phyloP scores from a whole-genome alignment of 2,329 filamentous ascomycete genomes.

The Aspergillus pseudoviridinutans region DNA sequence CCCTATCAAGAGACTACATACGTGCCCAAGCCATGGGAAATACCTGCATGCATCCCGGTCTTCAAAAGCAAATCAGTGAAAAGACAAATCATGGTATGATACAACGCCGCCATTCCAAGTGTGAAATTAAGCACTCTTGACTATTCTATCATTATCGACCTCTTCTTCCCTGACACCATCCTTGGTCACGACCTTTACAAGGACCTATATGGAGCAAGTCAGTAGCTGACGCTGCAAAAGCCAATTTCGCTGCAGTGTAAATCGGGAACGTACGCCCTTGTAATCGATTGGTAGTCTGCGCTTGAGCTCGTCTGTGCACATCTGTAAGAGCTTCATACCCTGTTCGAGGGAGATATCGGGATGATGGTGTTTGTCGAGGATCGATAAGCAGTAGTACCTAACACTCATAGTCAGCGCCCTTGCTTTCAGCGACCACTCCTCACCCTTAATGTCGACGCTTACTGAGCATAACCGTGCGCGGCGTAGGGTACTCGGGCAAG shows the following conservation, averaged over 20 bases:
- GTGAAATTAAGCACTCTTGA: slow-evolving; percentile 43
- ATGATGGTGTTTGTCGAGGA: slow-evolving; percentile 97
- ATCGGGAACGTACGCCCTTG: slow-evolving; percentile 69
- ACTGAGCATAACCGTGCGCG: slow-evolving; percentile 97
- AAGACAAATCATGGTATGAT: slow-evolving; percentile 29
- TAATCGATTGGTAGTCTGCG: slow-evolving; percentile 96
- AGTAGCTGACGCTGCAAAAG: slow-evolving; percentile 5
- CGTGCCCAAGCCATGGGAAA: slow-evolving; percentile 15
- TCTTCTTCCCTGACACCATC: slow-evolving; percentile 83
- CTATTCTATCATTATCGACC: slow-evolving; percentile 72
- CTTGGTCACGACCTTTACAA: slow-evolving; percentile 90
- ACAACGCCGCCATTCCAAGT: slow-evolving; percentile 26
- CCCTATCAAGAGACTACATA: slow-evolving; percentile 16
- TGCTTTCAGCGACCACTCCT: neutral
- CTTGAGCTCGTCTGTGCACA: slow-evolving; percentile 98
- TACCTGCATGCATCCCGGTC: slow-evolving; percentile 22
- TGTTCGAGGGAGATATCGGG: slow-evolving; percentile 86
- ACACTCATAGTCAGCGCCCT: slow-evolving; percentile 10
- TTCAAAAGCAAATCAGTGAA: slow-evolving; percentile 23
- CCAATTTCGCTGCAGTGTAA: neutral
- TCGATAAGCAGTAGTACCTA: slow-evolving; percentile 95
- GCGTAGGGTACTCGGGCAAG: slow-evolving; percentile 88
- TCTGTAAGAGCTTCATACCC: slow-evolving; percentile 84
- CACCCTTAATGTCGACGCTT: slow-evolving; percentile 36
- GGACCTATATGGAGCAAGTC: slow-evolving; percentile 35